Evolutionary conservation across 2,329 filamentous ascomycete species (phyloP), one percentile per base, ranked within the genome.

Genomic region (Alternaria novae-zelandiae): DNA sequence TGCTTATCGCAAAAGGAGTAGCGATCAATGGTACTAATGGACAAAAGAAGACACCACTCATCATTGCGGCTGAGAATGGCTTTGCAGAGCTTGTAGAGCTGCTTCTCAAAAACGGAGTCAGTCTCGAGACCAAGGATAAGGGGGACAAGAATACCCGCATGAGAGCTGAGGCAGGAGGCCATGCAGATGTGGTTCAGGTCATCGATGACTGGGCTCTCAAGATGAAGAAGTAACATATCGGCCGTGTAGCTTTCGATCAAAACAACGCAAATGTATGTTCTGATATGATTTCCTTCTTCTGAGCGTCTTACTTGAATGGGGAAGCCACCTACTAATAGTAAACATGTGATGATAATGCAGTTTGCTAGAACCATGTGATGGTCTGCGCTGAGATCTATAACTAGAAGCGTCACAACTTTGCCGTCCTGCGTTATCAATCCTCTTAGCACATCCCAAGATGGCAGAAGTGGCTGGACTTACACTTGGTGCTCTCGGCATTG

Each of bases 391-490:
- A 15, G 30, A 36, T 15, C 7, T 36, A 36, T 36, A 36, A 36
- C 30, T 15, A 36, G 30, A 36, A 9, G 30, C 1, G 1, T 15
- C 30, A 9, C 4, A 15, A 15, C 30, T 3, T 36, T 15, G 4
- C 6, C 1, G 1, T 36, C 30, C 30, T 36, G 7, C 30, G 30
- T 2, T 36, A 36, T 36, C 30, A 36, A 36, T 36, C 30, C 3
- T 9, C 4, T 36, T 36, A 36, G 13, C 30, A 45, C 0, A 20
- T 20, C 5, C 21, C 13, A 67, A 43, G 8, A 66, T 68, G 64
- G 62, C 63, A 54, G 71, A 72, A 47, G 41, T 60, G 25, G 66
- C 57, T 6, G 61, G 71, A 17, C 66, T 73, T 60, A 60, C 56
- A 45, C 46, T 70, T 32, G 59, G 70, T 20, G 61, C 68, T 15